A percentile compares a stretch with the other conserved stretches of the same genome.
Conservation (phyloP, 1,139 yeast genomes). For the Blastobotrys buckinghamii region DNA sequence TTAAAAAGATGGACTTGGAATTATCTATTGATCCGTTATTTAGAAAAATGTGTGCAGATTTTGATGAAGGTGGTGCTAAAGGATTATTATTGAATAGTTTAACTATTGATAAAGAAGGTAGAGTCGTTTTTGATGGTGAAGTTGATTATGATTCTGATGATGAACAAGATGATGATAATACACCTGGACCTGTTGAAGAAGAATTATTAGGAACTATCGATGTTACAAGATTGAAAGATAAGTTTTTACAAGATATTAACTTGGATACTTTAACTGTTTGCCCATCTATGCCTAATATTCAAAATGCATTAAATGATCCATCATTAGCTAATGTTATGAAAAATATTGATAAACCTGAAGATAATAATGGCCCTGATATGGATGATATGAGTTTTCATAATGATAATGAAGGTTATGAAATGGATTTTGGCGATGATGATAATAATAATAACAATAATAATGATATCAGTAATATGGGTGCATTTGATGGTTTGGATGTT, state of each 20-base stretch:
- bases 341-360: conserved; percentile 16
- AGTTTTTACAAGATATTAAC: conserved; percentile 23
- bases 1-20: conserved; percentile 72
- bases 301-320: conserved; percentile 51
- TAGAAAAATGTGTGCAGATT: conserved; percentile 83
- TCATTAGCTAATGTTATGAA: conserved; percentile 10
- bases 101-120: conserved; percentile 49
- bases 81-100: conserved; percentile 72
- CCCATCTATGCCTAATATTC: conserved; percentile 56
- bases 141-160: conserved; percentile 23
- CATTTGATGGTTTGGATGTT: conserved; percentile 18
- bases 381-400: conserved; percentile 16
- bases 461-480: conserved; percentile 27
- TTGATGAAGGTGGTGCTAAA: conserved; percentile 94
- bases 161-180: conserved; percentile 25
- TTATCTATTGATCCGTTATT: conserved; percentile 81
- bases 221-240: conserved; percentile 15
- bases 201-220: conserved; percentile 21
- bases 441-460: conserved; percentile 28
- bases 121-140: conserved; percentile 56
- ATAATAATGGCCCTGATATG: conserved; percentile 13
- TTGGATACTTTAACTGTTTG: conserved; percentile 46
- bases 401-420: conserved; percentile 17
- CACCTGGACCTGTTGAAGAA: conserved; percentile 35
- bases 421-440: conserved; percentile 17